Evolutionary conservation across 2,329 filamentous ascomycete species (phyloP).

Genomic region (Cladosporium sp.): DNA sequence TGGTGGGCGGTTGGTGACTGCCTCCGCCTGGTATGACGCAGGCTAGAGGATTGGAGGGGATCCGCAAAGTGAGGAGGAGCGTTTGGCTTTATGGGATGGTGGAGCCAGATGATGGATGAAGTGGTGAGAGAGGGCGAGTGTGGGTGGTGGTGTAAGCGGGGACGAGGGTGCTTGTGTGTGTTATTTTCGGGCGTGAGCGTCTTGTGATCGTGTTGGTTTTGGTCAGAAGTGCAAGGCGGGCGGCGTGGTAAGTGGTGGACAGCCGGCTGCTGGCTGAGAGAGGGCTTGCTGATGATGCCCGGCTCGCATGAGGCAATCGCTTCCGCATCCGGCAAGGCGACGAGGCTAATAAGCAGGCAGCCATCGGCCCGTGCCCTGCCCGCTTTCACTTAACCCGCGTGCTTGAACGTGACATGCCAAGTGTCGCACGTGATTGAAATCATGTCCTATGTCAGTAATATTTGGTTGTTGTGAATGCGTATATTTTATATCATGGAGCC

Average conservation of each 20-base stretch:
- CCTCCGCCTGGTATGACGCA: slow-evolving; percentile 17
- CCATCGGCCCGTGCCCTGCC: neutral
- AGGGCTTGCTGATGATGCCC: too few relatives aligned
- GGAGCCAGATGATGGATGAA: neutral
- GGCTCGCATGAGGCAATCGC: neutral
- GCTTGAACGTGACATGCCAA: neutral
- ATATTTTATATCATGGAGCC: neutral
- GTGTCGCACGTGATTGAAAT: neutral
- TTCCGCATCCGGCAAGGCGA: neutral
- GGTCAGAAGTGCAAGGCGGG: neutral
- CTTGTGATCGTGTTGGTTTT: neutral
- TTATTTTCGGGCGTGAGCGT: neutral
- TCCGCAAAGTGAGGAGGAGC: neutral
- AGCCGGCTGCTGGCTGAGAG: neutral
- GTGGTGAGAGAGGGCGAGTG: neutral
- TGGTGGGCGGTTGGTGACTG: slow-evolving; percentile 20
- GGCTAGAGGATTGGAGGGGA: neutral
- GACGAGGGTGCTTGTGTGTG: neutral
- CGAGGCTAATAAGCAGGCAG: too few relatives aligned
- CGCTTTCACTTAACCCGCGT: neutral
- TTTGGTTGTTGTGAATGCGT: too few relatives aligned
- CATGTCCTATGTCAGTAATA: too few relatives aligned
- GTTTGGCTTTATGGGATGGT: neutral
- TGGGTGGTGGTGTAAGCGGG: slow-evolving; percentile 1
- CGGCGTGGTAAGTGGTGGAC: neutral